Evolutionary conservation across 345 rosid species (phyloP), one percentile per base, ranked within the genome.

Genomic region (Hypericum perforatum): DNA sequence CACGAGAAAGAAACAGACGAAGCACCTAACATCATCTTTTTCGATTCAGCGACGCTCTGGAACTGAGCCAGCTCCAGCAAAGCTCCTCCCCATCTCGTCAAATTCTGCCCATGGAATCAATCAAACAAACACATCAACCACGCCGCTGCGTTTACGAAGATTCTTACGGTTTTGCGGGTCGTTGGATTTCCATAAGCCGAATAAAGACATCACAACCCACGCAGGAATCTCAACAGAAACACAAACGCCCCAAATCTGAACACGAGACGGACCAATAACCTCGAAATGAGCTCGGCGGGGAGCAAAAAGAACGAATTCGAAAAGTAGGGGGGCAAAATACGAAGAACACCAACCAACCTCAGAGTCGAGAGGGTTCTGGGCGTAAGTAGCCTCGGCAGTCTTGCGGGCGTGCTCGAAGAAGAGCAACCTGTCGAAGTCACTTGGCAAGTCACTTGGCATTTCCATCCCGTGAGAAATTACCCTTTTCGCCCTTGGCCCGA

Each of bases 61-160:
- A 85, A 87, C 82, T 85, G 98, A 56, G 95, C 80, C 77, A 87
- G 55, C 75, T 91, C 98, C 60, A 91, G 52, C 61, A 91, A 54
- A 60, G 86, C 73, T 41, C 95, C 92, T 48, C 81, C 95, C 98
- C 98, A 91, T 63, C 78, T 79, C 15, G 84, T 81, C 58, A 91
- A 62, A 62, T 91, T 91, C 98, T 91, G 66, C 8, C 12, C 41
- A 45, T 11, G 16, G 12, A 46, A 46, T 10, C 22, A 16, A 32
- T 0, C 13, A 45, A 7, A 64, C 41, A 49, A 41, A 6, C 7
- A 6, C 6, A 7, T 12, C 32, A 16, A 22, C 32, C 4, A 1
- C 32, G 4, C 32, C 32, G 32, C 32, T 22, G 32, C 32, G 32
- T 22, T 22, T 22, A 22, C 32, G 32, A 22, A 22, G 32, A 22